phyloP scores from a whole-genome alignment of 116 monocot genomes.

The Iris pallida region DNA sequence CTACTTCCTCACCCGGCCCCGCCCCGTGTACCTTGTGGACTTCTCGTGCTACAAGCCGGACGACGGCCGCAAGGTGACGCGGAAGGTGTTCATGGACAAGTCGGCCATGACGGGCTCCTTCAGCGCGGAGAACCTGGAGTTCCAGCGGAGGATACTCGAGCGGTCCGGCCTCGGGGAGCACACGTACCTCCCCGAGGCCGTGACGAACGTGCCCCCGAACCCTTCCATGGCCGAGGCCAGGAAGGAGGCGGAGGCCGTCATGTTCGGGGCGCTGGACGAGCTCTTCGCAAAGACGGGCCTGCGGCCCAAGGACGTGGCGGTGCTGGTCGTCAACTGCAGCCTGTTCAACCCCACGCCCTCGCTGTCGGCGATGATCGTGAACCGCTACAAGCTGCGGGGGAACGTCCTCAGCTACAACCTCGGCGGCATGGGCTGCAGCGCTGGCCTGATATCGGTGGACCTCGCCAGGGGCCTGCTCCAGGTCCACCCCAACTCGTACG shows the following conservation, averaged over 20 bases:
- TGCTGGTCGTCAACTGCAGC: slow-evolving; percentile 71
- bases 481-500: slow-evolving; percentile 57
- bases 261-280: slow-evolving; percentile 77
- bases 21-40: slow-evolving; percentile 63
- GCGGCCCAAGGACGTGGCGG: slow-evolving; percentile 59
- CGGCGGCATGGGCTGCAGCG: slow-evolving; percentile 86
- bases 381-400: slow-evolving; percentile 75
- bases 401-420: slow-evolving; percentile 70
- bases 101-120: slow-evolving; percentile 40
- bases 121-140: slow-evolving; percentile 56
- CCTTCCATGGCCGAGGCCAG: slow-evolving; percentile 71
- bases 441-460: slow-evolving; percentile 57
- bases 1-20: slow-evolving; percentile 72
- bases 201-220: slow-evolving; percentile 55
- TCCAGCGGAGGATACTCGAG: slow-evolving; percentile 70
- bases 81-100: slow-evolving; percentile 46
- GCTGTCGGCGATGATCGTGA: slow-evolving; percentile 75
- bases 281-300: slow-evolving; percentile 54
- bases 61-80: slow-evolving; percentile 39
- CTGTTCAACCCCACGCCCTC: slow-evolving; percentile 85
- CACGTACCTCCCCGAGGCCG: slow-evolving; percentile 70
- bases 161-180: slow-evolving; percentile 64
- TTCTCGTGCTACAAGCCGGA: slow-evolving; percentile 81
- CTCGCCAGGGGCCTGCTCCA: slow-evolving; percentile 75
- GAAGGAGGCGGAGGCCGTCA: slow-evolving; percentile 61